Evolutionary conservation across 495 filamentous ascomycete species (phyloP), one percentile per base, ranked within the genome.

Genomic region (Cercophora sp.): DNA sequence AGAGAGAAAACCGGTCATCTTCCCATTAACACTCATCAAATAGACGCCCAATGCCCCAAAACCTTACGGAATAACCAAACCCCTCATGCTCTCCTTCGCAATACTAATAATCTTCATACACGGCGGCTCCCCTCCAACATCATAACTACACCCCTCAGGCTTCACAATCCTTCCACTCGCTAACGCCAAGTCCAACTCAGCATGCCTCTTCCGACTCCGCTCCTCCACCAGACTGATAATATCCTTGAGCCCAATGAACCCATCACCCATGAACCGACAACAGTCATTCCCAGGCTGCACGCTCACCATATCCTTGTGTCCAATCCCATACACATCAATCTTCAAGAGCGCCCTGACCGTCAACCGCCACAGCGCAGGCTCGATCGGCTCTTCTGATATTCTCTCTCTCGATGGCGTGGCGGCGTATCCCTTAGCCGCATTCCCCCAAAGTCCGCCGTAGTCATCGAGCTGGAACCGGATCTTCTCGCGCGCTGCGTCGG

Each of bases 291-390:
- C n/a, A n/a, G 42, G 37, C 32, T 20, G 41, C 26, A 31, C 1
- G 13, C 18, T 24, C 24, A 29, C 48, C 8, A 27, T 3, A 0
- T 41, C 48, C 1, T 23, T 26, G 13, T 26, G 22, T 42, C 67
- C 63, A 23, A 72, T 56, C n/a, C 74, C 75, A 61, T 81, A 80
- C 25, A 81, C 71, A 54, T 81, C 79, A 3, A 75, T 54, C 58
- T 70, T 71, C 20, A 81, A 58, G 48, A 81, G 61, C 8, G 78
- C 76, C 16, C 79, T 68, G 19, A 78, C 69, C 5, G 70, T 70
- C 16, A 70, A 62, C 19, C 78, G 65, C 79, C 79, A 81, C 53
- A 75, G 66, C 1, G 54, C 44, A 0, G 78, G 72, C 36, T 79
- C 71, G 63, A 81, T 67, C 16, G 59, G 46, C 16, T 54, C 52